Evolutionary conservation across 192 early-diverging fungal genomes (phyloP).

Genomic region (Linnemannia hyalina): DNA sequence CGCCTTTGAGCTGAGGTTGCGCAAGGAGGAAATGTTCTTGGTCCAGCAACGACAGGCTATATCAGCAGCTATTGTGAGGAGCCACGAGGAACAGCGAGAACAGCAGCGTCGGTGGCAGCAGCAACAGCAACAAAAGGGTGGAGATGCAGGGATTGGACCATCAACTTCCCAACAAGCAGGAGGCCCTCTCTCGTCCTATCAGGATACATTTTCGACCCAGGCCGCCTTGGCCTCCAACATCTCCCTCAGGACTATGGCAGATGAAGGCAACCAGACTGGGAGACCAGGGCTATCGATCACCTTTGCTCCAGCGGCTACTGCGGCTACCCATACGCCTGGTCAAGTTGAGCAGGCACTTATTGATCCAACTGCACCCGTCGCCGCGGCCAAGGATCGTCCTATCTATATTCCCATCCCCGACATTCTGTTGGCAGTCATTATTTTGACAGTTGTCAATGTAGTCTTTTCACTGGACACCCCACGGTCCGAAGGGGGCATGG

Average conservation of each 20-base stretch:
- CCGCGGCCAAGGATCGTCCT: slow-evolving; percentile 13
- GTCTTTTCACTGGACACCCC: slow-evolving; percentile 51
- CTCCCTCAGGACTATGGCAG: slow-evolving; percentile 28
- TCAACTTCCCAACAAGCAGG: not conserved
- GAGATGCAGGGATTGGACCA: not conserved
- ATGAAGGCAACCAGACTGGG: not conserved
- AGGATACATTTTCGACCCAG: not conserved
- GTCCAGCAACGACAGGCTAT: slow-evolving; percentile 43
- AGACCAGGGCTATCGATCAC: not conserved
- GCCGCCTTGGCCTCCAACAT: slow-evolving; percentile 23
- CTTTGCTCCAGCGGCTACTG: slow-evolving; percentile 7
- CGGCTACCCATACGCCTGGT: not conserved
- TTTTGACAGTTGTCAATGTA: slow-evolving; percentile 41
- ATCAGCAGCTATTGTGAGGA: slow-evolving; percentile 29
- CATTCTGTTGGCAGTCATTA: slow-evolving; percentile 47
- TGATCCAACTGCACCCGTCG: not conserved
- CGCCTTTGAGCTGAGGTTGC: slow-evolving; percentile 24
- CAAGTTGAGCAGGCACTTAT: slow-evolving; percentile 17
- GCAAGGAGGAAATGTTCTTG: slow-evolving; percentile 35
- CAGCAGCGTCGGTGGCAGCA: slow-evolving; percentile 17
- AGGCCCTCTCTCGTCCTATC: not conserved
- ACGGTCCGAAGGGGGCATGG: slow-evolving; percentile 34
- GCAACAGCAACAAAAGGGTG: slow-evolving; percentile 26
- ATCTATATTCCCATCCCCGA: slow-evolving; percentile 54
- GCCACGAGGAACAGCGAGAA: slow-evolving; percentile 25